phyloP scores from a whole-genome alignment of 225 moss, liverwort and hornwort genomes.

The Polytrichum commune region DNA sequence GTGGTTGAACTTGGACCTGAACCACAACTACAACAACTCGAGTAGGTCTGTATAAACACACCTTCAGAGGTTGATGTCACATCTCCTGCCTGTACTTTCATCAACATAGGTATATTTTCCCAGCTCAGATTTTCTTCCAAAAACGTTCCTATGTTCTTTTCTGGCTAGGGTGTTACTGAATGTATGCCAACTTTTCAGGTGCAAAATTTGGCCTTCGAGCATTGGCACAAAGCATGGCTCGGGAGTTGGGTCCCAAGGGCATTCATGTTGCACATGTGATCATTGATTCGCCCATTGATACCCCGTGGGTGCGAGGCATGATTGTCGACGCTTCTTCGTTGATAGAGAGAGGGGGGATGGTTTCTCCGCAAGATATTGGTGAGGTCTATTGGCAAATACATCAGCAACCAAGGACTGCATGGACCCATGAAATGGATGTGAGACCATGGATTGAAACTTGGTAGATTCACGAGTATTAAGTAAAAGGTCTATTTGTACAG shows the following conservation, averaged over 20 bases:
- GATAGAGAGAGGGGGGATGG: conserved; percentile 35
- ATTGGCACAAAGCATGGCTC: conserved; percentile 43
- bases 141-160: too few relatives aligned
- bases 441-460: conserved; percentile 70
- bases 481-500: background rate
- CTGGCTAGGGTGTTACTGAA: too few relatives aligned
- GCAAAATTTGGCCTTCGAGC: conserved; percentile 39
- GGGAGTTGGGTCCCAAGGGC: conserved; percentile 43
- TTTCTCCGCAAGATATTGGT: conserved; percentile 48
- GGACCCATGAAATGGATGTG: conserved; percentile 67
- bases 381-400: conserved; percentile 69
- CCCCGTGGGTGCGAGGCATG: conserved; percentile 44
- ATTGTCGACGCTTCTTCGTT: conserved; percentile 22
- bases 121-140: too few relatives aligned
- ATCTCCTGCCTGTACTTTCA: too few relatives aligned
- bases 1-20: too few relatives aligned
- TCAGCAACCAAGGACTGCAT: conserved; percentile 49
- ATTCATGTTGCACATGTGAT: conserved; percentile 63
- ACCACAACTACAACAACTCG: too few relatives aligned
- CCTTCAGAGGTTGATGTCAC: too few relatives aligned
- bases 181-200: conserved; percentile 10
- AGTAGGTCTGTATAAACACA: too few relatives aligned
- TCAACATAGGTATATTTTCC: too few relatives aligned
- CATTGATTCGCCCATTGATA: conserved; percentile 61
- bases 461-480: conserved; percentile 18